These are phyloP conservation scores for Ophiostoma himal-ulmi DNA, from an alignment of 2,329 filamentous ascomycete genomes.

Conservation along the genomic window DNA sequence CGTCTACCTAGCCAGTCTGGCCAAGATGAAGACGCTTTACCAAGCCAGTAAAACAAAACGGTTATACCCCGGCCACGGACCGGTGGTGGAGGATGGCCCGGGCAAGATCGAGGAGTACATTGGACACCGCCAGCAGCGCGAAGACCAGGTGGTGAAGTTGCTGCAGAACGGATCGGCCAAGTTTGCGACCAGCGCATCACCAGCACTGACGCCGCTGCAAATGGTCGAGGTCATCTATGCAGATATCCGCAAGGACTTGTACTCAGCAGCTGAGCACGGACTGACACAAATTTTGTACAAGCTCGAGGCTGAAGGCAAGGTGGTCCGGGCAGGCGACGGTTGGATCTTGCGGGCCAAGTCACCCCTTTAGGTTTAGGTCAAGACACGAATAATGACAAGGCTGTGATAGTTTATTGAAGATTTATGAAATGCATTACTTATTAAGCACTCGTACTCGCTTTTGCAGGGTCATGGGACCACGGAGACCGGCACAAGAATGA, in stretches of 20 bases:
- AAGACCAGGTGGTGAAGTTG: conserved; percentile 67
- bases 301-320: conserved; percentile 66
- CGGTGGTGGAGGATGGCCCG: conserved; percentile 66
- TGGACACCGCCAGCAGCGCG: conserved; percentile 68
- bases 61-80: conserved; percentile 85
- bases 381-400: background rate
- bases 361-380: conserved; percentile 33
- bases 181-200: background rate
- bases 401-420: background rate
- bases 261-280: conserved; percentile 68
- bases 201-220: conserved; percentile 64
- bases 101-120: conserved; percentile 77
- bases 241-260: conserved; percentile 68
- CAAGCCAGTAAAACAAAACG: conserved; percentile 45
- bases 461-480: background rate
- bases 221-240: conserved; percentile 84
- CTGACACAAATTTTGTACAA: conserved; percentile 75
- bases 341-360: conserved; percentile 43
- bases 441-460: background rate
- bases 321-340: conserved; percentile 37
- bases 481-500: background rate
- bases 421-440: background rate
- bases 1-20: conserved; percentile 55
- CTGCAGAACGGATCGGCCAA: conserved; percentile 36
- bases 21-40: conserved; percentile 44